Base-by-base conservation (phyloP, 2,329 filamentous ascomycete species). In the Alternaria angustiovoidea region DNA sequence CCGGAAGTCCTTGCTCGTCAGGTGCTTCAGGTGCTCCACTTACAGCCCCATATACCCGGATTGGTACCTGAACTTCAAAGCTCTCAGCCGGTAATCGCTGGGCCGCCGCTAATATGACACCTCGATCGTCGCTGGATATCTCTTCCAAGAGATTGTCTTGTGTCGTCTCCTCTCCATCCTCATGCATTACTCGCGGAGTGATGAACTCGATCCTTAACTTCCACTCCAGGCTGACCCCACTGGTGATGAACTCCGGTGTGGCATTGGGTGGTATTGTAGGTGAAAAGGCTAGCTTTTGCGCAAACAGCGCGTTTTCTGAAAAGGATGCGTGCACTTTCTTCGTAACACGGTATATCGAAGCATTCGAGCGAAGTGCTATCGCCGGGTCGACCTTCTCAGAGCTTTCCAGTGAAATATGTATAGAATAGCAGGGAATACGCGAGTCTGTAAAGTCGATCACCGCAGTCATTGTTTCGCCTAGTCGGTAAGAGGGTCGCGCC, bases 181-280 rank as follows among this genome's bases (percentile, higher is more conserved):
- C 75, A 32, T 73, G 70, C 66, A 53, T 73, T 67, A 85, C 75
- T 18, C 85, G 87, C 6, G 91, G 89, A 6, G 94, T 94, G 26
- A 97, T 93, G 79, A 99, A 99, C 79, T 98, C 94, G 59, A 99
- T 88, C 1, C 92, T 85, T 34, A 99, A 83, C 76, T 91, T 91
- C 95, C 95, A 99, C 67, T 93, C 91, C 26, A 97, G 82, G 65
- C 87, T 91, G 4, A 99, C 87, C 2, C 94, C 94, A 62, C 89
- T 96, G 0, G 95, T 99, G 47, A 96, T 86, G 68, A 99, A 96
- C 65, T 95, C 93, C 0, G 95, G 95, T 1, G 94, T 97, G 0
- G 92, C 93, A 14, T 85, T 85, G 18, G 91, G 86, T 0, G 95
- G 95, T 49, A 99, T 93, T 0, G 92, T 91, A 0, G 93, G 91